Conservation (phyloP, 441 rosid species). For the Populus hybrid region DNA sequence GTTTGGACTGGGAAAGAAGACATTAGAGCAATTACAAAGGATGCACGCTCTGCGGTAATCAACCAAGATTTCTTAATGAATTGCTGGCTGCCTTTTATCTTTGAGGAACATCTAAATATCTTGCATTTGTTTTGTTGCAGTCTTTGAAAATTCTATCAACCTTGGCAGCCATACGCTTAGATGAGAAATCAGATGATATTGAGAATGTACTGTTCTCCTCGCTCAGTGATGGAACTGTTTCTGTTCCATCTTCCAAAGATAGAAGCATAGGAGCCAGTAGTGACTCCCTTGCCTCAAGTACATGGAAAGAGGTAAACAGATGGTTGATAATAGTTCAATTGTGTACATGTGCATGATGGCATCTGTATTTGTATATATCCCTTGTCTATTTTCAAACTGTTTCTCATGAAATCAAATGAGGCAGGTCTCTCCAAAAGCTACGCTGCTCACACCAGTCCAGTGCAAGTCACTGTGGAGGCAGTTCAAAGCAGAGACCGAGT, state of each 20-base stretch:
- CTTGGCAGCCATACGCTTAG: slow-evolving; percentile 73
- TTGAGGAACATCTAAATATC: slow-evolving; percentile 18
- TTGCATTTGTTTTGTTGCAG: slow-evolving; percentile 35
- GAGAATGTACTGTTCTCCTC: slow-evolving; percentile 52
- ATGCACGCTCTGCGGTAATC: slow-evolving; percentile 67
- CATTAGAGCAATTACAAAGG: slow-evolving; percentile 64
- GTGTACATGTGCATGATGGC: neutral
- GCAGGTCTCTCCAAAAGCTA: slow-evolving; percentile 58
- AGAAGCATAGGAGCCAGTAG: slow-evolving; percentile 40
- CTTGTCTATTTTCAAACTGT: neutral
- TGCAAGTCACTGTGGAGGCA: slow-evolving; percentile 84
- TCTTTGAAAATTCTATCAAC: slow-evolving; percentile 67
- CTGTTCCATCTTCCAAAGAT: slow-evolving; percentile 42
- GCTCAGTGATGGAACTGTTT: slow-evolving; percentile 49
- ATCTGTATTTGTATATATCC: neutral
- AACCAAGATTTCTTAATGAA: slow-evolving; percentile 7
- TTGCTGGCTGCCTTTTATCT: neutral
- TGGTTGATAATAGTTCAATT: neutral
- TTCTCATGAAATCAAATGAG: slow-evolving; percentile 18
- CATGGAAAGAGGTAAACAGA: slow-evolving; percentile 69
- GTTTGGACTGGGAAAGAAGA: slow-evolving; percentile 94
- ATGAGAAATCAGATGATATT: slow-evolving; percentile 67
- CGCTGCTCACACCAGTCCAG: slow-evolving; percentile 65
- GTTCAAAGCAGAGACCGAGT: slow-evolving; percentile 77
- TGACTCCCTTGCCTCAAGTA: slow-evolving; percentile 72